Evolutionary conservation across 208 protist genomes (phyloP).

Genomic region (Leishmania amazonensis): DNA sequence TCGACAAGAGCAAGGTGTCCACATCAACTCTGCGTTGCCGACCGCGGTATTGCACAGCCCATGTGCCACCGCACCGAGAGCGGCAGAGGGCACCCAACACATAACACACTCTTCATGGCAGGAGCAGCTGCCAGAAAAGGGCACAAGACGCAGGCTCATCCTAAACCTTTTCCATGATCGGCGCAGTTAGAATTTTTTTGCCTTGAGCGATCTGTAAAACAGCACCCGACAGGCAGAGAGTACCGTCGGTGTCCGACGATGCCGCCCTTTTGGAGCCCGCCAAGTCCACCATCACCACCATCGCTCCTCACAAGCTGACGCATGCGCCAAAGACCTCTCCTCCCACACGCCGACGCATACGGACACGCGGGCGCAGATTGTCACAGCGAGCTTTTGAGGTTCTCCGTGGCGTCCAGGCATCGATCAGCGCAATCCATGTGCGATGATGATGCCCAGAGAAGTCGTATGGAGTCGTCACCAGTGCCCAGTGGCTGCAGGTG

Average conservation of each 20-base stretch:
- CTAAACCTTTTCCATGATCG: background rate
- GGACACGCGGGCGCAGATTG: background rate
- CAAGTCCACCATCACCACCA: background rate
- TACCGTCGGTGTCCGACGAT: background rate
- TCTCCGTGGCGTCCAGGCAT: background rate
- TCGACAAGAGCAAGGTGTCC: too few relatives aligned
- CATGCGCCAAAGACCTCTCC: background rate
- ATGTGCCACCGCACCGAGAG: background rate
- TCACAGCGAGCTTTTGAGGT: background rate
- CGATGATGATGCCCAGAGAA: slow-evolving; percentile 11
- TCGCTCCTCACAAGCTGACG: background rate
- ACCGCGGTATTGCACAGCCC: background rate
- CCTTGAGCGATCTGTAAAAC: background rate
- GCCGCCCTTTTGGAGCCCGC: background rate
- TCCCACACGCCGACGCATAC: background rate
- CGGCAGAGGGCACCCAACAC: background rate
- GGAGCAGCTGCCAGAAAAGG: background rate
- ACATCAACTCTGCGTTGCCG: too few relatives aligned
- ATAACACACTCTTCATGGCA: background rate
- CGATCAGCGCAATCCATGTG: background rate
- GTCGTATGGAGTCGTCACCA: background rate
- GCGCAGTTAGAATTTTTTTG: background rate
- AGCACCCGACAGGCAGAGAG: background rate
- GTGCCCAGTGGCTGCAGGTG: background rate
- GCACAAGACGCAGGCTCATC: background rate